Evolutionary conservation across 2,329 filamentous ascomycete species (phyloP).

Genomic region (Ophiostoma piceae): DNA sequence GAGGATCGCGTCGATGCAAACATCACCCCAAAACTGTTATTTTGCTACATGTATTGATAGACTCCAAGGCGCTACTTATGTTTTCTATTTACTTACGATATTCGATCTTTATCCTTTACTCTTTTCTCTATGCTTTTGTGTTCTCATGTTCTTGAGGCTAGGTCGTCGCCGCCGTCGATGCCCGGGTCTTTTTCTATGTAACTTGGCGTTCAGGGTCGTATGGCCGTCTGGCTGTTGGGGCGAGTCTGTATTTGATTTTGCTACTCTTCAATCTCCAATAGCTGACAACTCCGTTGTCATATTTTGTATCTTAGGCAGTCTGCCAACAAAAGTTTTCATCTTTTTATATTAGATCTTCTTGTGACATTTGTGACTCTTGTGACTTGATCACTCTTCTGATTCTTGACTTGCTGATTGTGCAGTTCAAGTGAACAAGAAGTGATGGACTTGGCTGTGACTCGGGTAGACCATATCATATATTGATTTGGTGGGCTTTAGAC

Average conservation of each 20-base stretch:
- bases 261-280: neutral
- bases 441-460: too few species aligned
- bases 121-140: neutral
- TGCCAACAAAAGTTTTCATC: neutral
- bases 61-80: slow-evolving; percentile 14
- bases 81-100: slow-evolving; percentile 16
- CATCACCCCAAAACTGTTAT: slow-evolving; percentile 13
- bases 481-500: neutral
- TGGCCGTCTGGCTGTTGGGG: neutral
- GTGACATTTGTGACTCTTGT: too few species aligned
- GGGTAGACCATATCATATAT: too few species aligned
- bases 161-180: neutral
- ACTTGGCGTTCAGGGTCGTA: neutral
- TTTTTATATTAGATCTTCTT: neutral
- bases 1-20: slow-evolving; percentile 5
- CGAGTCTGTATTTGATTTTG: neutral
- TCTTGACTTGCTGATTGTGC: neutral
- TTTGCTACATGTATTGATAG: slow-evolving; percentile 16
- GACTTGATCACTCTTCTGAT: neutral
- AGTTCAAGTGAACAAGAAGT: too few species aligned
- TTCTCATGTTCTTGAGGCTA: neutral
- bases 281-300: neutral
- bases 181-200: neutral
- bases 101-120: neutral
- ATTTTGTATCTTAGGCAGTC: neutral